These are phyloP conservation scores for Gloeostereum incarnatum DNA, from an alignment of 768 basidiomycete genomes.

Conservation along the genomic window DNA sequence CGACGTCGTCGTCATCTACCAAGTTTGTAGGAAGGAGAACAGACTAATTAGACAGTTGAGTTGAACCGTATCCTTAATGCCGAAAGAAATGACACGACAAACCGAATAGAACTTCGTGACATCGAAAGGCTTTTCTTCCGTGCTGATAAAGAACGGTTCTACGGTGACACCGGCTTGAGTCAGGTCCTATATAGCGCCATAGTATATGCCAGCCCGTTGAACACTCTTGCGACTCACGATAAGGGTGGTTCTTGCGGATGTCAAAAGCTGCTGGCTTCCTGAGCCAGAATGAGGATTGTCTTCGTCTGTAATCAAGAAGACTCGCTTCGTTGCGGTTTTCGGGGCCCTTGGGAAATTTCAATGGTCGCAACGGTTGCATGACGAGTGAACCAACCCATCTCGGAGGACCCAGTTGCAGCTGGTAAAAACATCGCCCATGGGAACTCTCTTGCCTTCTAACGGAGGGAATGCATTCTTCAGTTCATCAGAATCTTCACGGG, in stretches of 20 bases:
- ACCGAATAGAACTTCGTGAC: slow-evolving; percentile 74
- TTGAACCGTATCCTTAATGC: slow-evolving; percentile 2
- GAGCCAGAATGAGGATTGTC: slow-evolving; percentile 62
- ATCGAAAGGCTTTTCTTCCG: slow-evolving; percentile 58
- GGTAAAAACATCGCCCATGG: slow-evolving; percentile 86
- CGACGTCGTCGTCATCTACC: slow-evolving; percentile 43
- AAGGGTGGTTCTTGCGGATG: slow-evolving; percentile 64
- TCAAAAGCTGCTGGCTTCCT: slow-evolving; percentile 49
- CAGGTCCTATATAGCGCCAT: slow-evolving; percentile 61
- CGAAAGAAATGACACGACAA: slow-evolving; percentile 3
- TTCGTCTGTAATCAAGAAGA: slow-evolving; percentile 90
- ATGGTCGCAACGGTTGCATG: background rate
- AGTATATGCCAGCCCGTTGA: background rate
- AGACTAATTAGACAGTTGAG: no score
- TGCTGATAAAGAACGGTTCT: slow-evolving; percentile 86
- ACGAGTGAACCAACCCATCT: slow-evolving; percentile 52
- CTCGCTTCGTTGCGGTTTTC: slow-evolving; percentile 84
- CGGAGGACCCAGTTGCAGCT: slow-evolving; percentile 87
- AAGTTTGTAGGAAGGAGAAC: slow-evolving; percentile 47
- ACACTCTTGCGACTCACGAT: slow-evolving; percentile 30
- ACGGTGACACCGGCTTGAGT: slow-evolving; percentile 69
- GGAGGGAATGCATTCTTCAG: slow-evolving; percentile 60
- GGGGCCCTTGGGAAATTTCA: slow-evolving; percentile 43
- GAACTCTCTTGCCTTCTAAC: slow-evolving; percentile 43
- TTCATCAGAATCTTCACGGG: slow-evolving; percentile 51